These are phyloP conservation scores for Aspergillus sp. DNA, from an alignment of 2,329 filamentous ascomycete species.

Conservation along the genomic window DNA sequence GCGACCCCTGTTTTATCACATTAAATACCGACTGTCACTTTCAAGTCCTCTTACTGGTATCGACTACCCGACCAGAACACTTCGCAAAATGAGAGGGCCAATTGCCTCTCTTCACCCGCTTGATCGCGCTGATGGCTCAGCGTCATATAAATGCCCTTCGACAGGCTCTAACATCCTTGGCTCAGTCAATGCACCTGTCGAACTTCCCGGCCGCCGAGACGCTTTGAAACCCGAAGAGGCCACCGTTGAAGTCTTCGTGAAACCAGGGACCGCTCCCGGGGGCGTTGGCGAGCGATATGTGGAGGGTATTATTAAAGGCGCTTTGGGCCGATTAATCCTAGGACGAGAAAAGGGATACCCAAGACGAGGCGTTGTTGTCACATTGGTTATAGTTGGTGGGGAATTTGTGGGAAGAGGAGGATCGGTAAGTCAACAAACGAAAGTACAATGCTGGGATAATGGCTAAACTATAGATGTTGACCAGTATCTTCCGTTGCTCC, in stretches of 20 bases:
- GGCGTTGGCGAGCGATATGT: slow-evolving; percentile 82
- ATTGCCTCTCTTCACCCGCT: slow-evolving; percentile 35
- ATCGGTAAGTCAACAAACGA: slow-evolving; percentile 31
- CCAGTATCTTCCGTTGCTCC: slow-evolving; percentile 78
- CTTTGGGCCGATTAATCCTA: slow-evolving; percentile 41
- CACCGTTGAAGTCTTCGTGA: slow-evolving; percentile 82
- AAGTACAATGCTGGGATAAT: neutral
- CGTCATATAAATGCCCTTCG: slow-evolving; percentile 41
- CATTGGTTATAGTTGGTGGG: slow-evolving; percentile 41
- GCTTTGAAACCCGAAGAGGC: slow-evolving; percentile 85
- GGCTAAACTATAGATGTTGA: slow-evolving; percentile 11
- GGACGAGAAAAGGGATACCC: slow-evolving; percentile 44
- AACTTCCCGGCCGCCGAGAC: slow-evolving; percentile 77
- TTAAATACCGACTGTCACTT: neutral
- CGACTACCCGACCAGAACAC: neutral
- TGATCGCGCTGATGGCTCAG: slow-evolving; percentile 41
- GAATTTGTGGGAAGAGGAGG: slow-evolving; percentile 36
- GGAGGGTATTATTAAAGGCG: slow-evolving; percentile 55
- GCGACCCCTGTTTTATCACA: neutral
- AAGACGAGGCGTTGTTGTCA: slow-evolving; percentile 44
- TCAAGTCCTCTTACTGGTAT: neutral
- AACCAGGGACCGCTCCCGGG: slow-evolving; percentile 81
- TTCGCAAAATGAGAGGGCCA: slow-evolving; percentile 35
- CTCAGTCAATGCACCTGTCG: slow-evolving; percentile 88
- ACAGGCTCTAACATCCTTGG: slow-evolving; percentile 76